Evolutionary conservation across 345 rosid species (phyloP).

Genomic region (Eucalyptus sp.): DNA sequence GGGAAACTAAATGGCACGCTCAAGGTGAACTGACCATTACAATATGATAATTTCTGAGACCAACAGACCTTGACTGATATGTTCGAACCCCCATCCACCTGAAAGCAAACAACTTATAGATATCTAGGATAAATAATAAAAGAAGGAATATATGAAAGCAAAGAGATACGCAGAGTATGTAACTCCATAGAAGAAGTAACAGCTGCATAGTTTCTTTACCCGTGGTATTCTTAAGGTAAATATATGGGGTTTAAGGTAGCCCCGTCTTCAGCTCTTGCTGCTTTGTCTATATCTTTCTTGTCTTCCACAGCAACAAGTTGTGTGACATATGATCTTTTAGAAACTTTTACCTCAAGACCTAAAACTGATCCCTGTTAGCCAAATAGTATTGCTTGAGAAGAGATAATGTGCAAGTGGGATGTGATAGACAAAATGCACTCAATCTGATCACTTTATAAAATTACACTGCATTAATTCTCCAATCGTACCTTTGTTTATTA

Average conservation of each 20-base stretch:
- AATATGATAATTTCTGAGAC: constrained; percentile 60
- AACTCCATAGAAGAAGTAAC: not conserved
- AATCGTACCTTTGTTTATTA: not conserved
- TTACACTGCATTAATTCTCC: not conserved
- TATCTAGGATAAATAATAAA: not conserved
- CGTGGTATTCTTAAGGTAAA: constrained; percentile 68
- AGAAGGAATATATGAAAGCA: not conserved
- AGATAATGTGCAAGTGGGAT: not conserved
- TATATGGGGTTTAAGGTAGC: constrained; percentile 54
- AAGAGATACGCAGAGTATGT: not conserved
- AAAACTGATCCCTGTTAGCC: constrained; percentile 97
- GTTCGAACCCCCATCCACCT: constrained; percentile 86
- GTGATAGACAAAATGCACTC: not conserved
- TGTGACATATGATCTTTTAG: constrained; percentile 46
- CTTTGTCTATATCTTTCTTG: constrained; percentile 25
- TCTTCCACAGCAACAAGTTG: constrained; percentile 32
- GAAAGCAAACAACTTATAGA: not conserved
- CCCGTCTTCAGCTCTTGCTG: constrained; percentile 36
- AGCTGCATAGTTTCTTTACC: constrained; percentile 15
- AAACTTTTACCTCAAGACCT: constrained; percentile 82
- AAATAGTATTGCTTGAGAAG: constrained; percentile 25
- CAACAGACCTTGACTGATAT: constrained; percentile 59
- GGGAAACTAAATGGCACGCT: constrained; percentile 75
- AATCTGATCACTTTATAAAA: not conserved
- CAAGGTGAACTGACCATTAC: constrained; percentile 46